Evolutionary conservation across 768 basidiomycete genomes (phyloP).

Genomic region (Suillus subaureus): DNA sequence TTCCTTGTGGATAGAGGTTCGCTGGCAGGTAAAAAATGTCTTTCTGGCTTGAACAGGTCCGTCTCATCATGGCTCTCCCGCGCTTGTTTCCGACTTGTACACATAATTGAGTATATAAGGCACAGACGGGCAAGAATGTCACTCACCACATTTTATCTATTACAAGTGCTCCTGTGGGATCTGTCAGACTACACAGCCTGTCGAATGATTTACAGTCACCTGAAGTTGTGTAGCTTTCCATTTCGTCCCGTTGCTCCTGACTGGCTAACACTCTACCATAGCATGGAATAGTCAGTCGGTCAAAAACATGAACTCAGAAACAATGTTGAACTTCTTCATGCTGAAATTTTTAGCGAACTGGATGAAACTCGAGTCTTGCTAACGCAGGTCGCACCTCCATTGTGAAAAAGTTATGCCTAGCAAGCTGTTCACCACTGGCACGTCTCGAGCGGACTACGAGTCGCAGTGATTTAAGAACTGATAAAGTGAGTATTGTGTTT

Average conservation of each 20-base stretch:
- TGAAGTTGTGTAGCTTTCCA: background rate
- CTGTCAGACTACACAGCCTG: background rate
- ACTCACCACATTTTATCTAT: too few species aligned
- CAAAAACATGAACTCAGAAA: too few species aligned
- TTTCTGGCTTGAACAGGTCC: too few species aligned
- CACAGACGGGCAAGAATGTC: too few species aligned
- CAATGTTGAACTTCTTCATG: background rate
- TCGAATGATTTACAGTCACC: background rate
- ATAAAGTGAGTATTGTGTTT: background rate
- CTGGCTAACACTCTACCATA: background rate
- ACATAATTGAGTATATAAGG: too few species aligned
- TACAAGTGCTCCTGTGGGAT: background rate
- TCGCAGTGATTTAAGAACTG: background rate
- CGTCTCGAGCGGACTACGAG: too few species aligned
- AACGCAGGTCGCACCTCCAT: too few species aligned
- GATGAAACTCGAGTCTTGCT: background rate
- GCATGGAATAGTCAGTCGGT: background rate
- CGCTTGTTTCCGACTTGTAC: too few species aligned
- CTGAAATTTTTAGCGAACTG: background rate
- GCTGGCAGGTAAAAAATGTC: too few species aligned
- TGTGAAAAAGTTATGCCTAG: too few species aligned
- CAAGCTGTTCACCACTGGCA: too few species aligned
- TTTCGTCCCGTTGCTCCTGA: background rate
- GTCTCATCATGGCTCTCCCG: too few species aligned
- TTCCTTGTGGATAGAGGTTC: background rate